Evolutionary conservation across 257 asterid species (phyloP), one percentile per base, ranked within the genome.

Genomic region (Phtheirospermum japonicum): DNA sequence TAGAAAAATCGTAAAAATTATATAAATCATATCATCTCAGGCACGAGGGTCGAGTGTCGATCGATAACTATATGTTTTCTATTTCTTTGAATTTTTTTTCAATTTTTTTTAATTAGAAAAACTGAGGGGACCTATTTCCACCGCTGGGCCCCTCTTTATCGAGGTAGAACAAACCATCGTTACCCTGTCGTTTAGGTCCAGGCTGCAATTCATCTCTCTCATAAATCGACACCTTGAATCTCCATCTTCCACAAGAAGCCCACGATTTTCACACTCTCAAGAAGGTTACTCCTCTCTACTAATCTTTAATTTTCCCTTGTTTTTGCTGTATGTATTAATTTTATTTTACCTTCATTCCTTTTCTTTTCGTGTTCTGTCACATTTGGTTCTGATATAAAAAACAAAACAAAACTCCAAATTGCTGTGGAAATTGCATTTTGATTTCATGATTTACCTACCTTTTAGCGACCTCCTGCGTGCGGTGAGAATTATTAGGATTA

Each of bases 241-340:
- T 46, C 54, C 67, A 52, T 51, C 31, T 32, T 37, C 64, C 40
- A 43, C 58, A 18, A 52, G n/a, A 54, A 62, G n/a, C 45, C n/a
- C 45, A 19, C 46, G 26, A 58, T 19, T 37, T 50, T 56, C 61
- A 23, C 37, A n/a, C 58, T 40, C 40, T 0, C 9, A 13, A 9
- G 8, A 36, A 57, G 63, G 71, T 50, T 16, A 23, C 12, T 16
- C 57, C 7, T 52, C 51, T 64, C 51, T 23, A 23, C 65, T 40
- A 23, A 37, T 51, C 49, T 18, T 52, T n/a, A 31, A 26, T 4
- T 57, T 37, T 34, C 16, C 39, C 17, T 28, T 8, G 4, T 2
- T 63, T 43, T 26, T 17, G 11, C 23, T 26, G 49, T 7, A 7
- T 40, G 2, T 36, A 16, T 40, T 3, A 30, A 14, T 61, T 39